Conservation (phyloP, 2,329 filamentous ascomycete genomes). For the Cytospora chrysosperma region DNA sequence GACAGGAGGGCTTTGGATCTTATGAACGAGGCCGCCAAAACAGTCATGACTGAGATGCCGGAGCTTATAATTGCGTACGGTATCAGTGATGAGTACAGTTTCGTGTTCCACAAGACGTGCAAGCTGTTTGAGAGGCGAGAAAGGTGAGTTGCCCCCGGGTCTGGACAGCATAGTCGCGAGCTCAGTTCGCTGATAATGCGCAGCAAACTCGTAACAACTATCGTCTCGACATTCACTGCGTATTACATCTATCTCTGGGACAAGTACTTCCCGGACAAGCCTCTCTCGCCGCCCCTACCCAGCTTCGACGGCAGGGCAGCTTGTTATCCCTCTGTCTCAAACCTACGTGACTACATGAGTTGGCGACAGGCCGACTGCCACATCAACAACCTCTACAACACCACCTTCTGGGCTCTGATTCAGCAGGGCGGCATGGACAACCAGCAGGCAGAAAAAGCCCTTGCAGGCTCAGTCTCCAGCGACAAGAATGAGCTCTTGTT, state of each 20-base stretch:
- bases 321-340: conserved; percentile 77
- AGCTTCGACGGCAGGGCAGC: conserved; percentile 93
- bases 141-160: conserved; percentile 52
- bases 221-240: conserved; percentile 90
- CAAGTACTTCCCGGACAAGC: conserved; percentile 68
- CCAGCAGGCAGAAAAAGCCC: conserved; percentile 75
- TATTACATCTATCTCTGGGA: conserved; percentile 85
- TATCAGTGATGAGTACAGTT: conserved; percentile 93
- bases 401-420: conserved; percentile 89
- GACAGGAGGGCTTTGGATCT: conserved; percentile 82
- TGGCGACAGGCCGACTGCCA: conserved; percentile 98
- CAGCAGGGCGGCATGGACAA: conserved; percentile 72
- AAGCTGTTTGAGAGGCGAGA: conserved; percentile 81
- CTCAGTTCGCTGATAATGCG: conserved; percentile 9
- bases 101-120: conserved; percentile 82
- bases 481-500: conserved; percentile 98
- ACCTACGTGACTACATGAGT: conserved; percentile 90
- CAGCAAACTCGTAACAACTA: conserved; percentile 86
- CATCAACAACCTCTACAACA: conserved; percentile 99
- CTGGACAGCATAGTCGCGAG: not conserved
- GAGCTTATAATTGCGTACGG: conserved; percentile 89
- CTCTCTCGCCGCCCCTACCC: conserved; percentile 72
- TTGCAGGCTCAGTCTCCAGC: conserved; percentile 77
- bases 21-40: conserved; percentile 91
- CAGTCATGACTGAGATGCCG: conserved; percentile 77